A percentile compares a stretch with the other conserved stretches of the same genome.
Conservation (phyloP, 1,284 basidiomycete genomes). For the Phaffia rhodozyma region DNA sequence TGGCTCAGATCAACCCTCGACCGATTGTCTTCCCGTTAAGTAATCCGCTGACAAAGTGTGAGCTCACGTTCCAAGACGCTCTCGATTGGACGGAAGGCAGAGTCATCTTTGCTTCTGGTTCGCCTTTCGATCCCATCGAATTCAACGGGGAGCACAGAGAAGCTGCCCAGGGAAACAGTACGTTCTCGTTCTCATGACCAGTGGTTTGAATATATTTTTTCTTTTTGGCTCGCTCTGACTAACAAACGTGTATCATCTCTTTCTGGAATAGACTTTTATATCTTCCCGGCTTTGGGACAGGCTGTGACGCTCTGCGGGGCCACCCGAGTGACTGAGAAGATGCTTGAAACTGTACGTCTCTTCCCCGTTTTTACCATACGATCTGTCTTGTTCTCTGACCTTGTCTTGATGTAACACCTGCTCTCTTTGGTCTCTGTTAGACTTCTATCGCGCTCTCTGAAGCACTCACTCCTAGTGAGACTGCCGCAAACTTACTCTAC, state of each 20-base stretch:
- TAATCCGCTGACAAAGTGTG: slow-evolving; percentile 68
- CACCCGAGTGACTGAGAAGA: slow-evolving; percentile 55
- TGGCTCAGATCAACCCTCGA: slow-evolving; percentile 62
- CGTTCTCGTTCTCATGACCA: slow-evolving; percentile 57
- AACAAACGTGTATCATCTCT: slow-evolving; percentile 22
- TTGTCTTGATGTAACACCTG: no score
- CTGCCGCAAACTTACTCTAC: slow-evolving; percentile 52
- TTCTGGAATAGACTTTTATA: slow-evolving; percentile 22
- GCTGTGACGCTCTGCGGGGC: slow-evolving; percentile 60
- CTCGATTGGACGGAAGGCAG: slow-evolving; percentile 49
- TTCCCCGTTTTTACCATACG: slow-evolving; percentile 35
- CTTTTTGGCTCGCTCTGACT: slow-evolving; percentile 34
- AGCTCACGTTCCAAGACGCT: slow-evolving; percentile 63
- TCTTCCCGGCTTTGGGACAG: slow-evolving; percentile 56
- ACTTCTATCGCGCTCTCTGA: slow-evolving; percentile 44
- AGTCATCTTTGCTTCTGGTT: slow-evolving; percentile 79
- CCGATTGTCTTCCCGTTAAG: slow-evolving; percentile 96
- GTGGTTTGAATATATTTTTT: background rate
- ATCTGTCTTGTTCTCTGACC: background rate
- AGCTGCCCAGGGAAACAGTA: slow-evolving; percentile 80
- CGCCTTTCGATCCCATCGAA: slow-evolving; percentile 59
- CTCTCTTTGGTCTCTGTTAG: background rate
- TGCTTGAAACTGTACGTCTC: slow-evolving; percentile 53
- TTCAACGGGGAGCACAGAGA: slow-evolving; percentile 53
- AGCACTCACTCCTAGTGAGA: slow-evolving; percentile 62